Evolutionary conservation across 106 monocot species (phyloP), one percentile per base, ranked within the genome.

Genomic region (Apostasia shenzhenica): DNA sequence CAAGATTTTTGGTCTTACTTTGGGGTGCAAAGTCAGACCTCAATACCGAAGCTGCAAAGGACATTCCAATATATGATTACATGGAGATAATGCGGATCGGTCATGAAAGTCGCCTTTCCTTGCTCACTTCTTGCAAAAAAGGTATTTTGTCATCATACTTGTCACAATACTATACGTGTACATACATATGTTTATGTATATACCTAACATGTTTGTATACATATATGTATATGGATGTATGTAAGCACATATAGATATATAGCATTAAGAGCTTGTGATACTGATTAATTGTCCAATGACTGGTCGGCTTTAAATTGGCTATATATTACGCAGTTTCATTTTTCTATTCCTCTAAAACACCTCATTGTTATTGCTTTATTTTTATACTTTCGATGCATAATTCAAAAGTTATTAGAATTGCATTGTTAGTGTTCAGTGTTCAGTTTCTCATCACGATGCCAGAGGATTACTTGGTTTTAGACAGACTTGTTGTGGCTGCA

Each of bases 1-100:
- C 83, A 73, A 86, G 80, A 67, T 89, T 87, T 63, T 62, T 97
- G 12, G 68, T 97, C 68, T 70, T 97, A 55, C 92, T 97, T 66
- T 97, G 95, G 95, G 95, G 89, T 53, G 83, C 84, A 1, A 89
- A 89, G 76, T 74, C 82, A 75, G 41, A 4, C 58, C 10, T 82
- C 69, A 68, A 73, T 61, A 60, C 46, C 51, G 59, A 84, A 69
- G n/a, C 40, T 14, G 5, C 75, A 14, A 65, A 39, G 12, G 66
- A 78, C 48, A 87, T 77, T 55, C 80, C 76, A 8, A 37, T 89
- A 47, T 92, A 82, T 73, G 77, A 55, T 50, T 97, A 89, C 66
- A 63, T 77, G 12, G 95, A 97, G 61, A 83, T 97, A 50, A 79
- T 80, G 52, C 70, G 77, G 67, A 62, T 85, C 8, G 95, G 95